Conservation (phyloP, 768 basidiomycete species). For the Pleurotus sapidus region DNA sequence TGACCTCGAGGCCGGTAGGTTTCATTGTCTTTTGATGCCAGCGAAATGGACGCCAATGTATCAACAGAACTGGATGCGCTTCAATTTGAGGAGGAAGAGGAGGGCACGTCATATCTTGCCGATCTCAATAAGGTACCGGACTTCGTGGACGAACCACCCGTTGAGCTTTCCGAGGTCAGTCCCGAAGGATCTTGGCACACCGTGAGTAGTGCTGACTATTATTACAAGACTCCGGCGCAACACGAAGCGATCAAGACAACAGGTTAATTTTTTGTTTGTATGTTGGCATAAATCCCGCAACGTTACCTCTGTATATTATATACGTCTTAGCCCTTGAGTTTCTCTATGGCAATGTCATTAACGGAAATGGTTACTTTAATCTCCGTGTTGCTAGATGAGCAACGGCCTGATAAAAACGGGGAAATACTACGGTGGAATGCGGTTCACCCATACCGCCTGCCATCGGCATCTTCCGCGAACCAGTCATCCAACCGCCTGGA, state of each 20-base stretch:
- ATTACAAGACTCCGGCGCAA: constrained; percentile 33
- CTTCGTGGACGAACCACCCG: constrained; percentile 86
- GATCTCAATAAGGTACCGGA: constrained; percentile 89
- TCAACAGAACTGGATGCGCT: constrained; percentile 87
- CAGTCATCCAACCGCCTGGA: constrained; percentile 67
- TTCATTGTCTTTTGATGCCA: too few relatives aligned
- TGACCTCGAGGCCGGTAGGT: constrained; percentile 90
- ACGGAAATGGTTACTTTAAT: too few relatives aligned
- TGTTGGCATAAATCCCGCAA: neutral
- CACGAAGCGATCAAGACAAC: constrained; percentile 60
- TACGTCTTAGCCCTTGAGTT: too few relatives aligned
- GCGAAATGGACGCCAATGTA: neutral
- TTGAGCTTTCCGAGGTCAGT: constrained; percentile 62
- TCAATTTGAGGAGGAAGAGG: constrained; percentile 88
- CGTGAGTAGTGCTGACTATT: neutral
- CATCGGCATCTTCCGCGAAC: constrained; percentile 59
- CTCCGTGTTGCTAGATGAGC: too few relatives aligned
- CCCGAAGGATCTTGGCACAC: neutral
- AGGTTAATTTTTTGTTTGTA: constrained; percentile 24
- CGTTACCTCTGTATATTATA: neutral
- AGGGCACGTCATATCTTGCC: constrained; percentile 83
- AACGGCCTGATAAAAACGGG: too few relatives aligned
- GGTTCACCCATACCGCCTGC: constrained; percentile 62
- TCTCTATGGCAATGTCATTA: too few relatives aligned
- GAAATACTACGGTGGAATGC: neutral